These are phyloP conservation scores for Xylaria nigripes DNA, from an alignment of 495 filamentous ascomycete genomes.

Conservation along the genomic window DNA sequence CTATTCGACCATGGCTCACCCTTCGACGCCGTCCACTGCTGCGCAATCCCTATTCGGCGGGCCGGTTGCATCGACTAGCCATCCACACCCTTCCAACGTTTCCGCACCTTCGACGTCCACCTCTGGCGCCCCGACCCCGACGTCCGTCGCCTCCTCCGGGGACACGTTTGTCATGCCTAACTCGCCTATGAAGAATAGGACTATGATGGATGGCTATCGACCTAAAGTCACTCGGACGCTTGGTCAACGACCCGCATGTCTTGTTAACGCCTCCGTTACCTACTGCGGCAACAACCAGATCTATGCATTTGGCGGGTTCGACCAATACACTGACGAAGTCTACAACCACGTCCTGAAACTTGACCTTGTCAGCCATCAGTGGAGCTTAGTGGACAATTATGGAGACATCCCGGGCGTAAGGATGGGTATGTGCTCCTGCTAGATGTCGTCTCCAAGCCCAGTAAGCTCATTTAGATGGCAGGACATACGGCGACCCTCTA, in stretches of 20 bases:
- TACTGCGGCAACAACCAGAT: constrained; percentile 94
- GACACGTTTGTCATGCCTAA: constrained; percentile 81
- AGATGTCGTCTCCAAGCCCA: not conserved
- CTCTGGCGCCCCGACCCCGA: constrained; percentile 34
- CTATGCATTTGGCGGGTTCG: constrained; percentile 98
- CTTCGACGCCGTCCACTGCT: constrained; percentile 16
- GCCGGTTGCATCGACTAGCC: constrained; percentile 10
- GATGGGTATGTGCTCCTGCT: constrained; percentile 61
- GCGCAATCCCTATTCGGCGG: constrained; percentile 26
- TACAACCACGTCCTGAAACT: constrained; percentile 94
- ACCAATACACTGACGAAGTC: constrained; percentile 97
- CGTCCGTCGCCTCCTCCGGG: constrained; percentile 39
- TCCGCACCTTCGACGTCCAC: constrained; percentile 18
- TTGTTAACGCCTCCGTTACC: constrained; percentile 96
- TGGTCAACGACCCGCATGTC: constrained; percentile 83
- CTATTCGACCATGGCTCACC: constrained; percentile 17
- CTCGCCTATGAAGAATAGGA: constrained; percentile 59
- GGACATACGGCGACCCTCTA: constrained; percentile 94
- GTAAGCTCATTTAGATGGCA: constrained; percentile 27
- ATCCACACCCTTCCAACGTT: constrained; percentile 9
- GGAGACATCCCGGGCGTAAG: constrained; percentile 96
- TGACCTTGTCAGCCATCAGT: constrained; percentile 77
- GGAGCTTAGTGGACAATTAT: constrained; percentile 96
- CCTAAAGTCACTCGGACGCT: constrained; percentile 73
- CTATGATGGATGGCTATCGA: constrained; percentile 60